Percentiles rank a stretch among this genome's conserved stretches.
Evolutionary conservation across 495 filamentous ascomycete species (phyloP).

Genomic region (Daldinia decipiens): DNA sequence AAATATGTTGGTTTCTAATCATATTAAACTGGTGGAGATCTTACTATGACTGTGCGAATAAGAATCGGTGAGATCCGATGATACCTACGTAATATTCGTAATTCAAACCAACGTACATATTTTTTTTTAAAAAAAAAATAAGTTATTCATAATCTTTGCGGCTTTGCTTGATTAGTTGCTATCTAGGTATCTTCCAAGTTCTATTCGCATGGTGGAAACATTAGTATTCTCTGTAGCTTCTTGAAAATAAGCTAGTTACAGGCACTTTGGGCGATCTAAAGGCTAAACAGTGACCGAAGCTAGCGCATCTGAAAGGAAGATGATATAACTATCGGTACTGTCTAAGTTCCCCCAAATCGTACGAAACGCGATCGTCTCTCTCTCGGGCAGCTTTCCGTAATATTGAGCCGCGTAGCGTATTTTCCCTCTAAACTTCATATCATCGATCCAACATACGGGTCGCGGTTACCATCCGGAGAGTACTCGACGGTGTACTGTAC

Average conservation of each 20-base stretch:
- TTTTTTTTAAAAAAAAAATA: not conserved
- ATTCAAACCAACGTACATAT: not conserved
- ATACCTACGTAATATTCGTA: not conserved
- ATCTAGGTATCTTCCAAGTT: not conserved
- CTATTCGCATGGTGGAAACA: not conserved
- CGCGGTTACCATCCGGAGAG: constrained; percentile 21
- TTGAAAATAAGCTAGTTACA: not conserved
- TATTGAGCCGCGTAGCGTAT: not conserved
- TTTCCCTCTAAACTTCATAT: not conserved
- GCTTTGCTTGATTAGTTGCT: not conserved
- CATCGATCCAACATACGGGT: not conserved
- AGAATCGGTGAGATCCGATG: not conserved
- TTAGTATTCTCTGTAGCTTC: not conserved
- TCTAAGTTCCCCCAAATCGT: constrained; percentile 1
- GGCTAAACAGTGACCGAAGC: constrained; percentile 6
- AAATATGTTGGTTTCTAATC: not conserved
- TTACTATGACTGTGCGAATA: not conserved
- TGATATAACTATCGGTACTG: not conserved
- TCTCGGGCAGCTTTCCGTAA: not conserved
- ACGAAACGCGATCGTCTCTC: constrained; percentile 7
- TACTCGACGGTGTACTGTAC: constrained; percentile 47
- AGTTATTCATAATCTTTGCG: not conserved
- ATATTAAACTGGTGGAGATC: not conserved
- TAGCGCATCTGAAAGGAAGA: not conserved
- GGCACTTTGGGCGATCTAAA: not conserved